These are phyloP conservation scores for Solioccasus polychromus DNA, from an alignment of 768 basidiomycete species.

Conservation along the genomic window DNA sequence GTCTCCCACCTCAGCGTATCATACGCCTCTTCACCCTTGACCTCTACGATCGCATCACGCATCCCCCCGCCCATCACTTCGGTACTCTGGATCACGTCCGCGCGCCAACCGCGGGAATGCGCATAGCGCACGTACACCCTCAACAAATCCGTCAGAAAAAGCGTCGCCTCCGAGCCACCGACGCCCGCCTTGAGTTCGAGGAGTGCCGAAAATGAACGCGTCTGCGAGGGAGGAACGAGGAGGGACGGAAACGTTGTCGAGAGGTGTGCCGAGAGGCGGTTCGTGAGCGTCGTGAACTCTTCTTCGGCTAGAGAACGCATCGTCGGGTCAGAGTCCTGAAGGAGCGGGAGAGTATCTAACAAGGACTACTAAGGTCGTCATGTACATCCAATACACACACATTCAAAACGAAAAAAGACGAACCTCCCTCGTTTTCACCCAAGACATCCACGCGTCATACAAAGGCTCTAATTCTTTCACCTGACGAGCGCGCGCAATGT, in stretches of 20 bases:
- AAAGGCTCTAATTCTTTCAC: slow-evolving; percentile 70
- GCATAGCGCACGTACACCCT: slow-evolving; percentile 79
- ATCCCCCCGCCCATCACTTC: slow-evolving; percentile 61
- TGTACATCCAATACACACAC: slow-evolving; percentile 4
- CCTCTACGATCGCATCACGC: slow-evolving; percentile 76
- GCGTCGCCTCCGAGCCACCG: slow-evolving; percentile 83
- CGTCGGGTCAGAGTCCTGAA: slow-evolving; percentile 69
- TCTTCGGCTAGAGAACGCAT: slow-evolving; percentile 74
- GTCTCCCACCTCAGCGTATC: slow-evolving; percentile 86
- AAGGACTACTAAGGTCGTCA: slow-evolving; percentile 53
- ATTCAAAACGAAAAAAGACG: slow-evolving; percentile 14
- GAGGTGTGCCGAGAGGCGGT: slow-evolving; percentile 26
- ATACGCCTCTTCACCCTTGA: slow-evolving; percentile 75
- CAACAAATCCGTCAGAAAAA: slow-evolving; percentile 76
- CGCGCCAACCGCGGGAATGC: slow-evolving; percentile 55
- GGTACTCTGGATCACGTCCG: slow-evolving; percentile 55
- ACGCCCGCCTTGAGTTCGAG: slow-evolving; percentile 92
- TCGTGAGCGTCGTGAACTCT: slow-evolving; percentile 52
- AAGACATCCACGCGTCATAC: slow-evolving; percentile 64
- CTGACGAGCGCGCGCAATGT: slow-evolving; percentile 56
- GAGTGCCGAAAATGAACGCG: slow-evolving; percentile 67
- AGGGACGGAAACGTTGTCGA: slow-evolving; percentile 59
- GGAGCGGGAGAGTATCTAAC: slow-evolving; percentile 56
- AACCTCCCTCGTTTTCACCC: slow-evolving; percentile 57
- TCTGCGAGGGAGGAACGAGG: slow-evolving; percentile 70